A percentile compares a stretch with the other conserved stretches of the same genome.
These are phyloP conservation scores for Zygosaccharomyces sapae DNA, from an alignment of 1,139 yeast genomes.

Conservation along the genomic window DNA sequence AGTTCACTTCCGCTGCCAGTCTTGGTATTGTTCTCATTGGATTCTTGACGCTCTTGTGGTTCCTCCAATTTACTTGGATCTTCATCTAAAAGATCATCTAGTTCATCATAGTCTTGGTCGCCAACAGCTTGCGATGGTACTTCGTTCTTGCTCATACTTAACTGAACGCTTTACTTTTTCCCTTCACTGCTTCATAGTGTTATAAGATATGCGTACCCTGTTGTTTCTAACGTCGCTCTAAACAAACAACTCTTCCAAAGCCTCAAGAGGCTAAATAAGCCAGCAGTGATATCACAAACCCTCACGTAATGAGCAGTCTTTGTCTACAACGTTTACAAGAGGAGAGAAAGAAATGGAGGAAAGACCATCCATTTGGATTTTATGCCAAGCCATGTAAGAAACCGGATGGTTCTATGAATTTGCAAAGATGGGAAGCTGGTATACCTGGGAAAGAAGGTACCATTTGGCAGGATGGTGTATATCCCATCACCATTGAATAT, in stretches of 20 bases:
- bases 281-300: neutral
- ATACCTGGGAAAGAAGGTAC: conserved; percentile 90
- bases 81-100: conserved; percentile 71
- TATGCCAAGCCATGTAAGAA: conserved; percentile 82
- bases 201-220: neutral
- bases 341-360: conserved; percentile 95
- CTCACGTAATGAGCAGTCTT: conserved; percentile 40
- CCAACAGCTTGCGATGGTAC: conserved; percentile 12
- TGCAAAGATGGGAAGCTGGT: conserved; percentile 89
- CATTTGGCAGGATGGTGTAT: conserved; percentile 77
- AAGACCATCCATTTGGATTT: conserved; percentile 97
- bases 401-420: conserved; percentile 75
- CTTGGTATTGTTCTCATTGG: conserved; percentile 7
- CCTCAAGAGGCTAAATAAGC: neutral
- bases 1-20: conserved; percentile 10
- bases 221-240: conserved; percentile 1
- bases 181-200: neutral
- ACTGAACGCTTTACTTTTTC: neutral
- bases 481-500: conserved; percentile 77
- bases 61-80: conserved; percentile 61
- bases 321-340: conserved; percentile 80
- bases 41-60: conserved; percentile 6
- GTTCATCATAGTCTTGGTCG: conserved; percentile 65
- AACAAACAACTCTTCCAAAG: conserved; percentile 2
- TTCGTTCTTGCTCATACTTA: neutral